Evolutionary conservation across 371 early-diverging fungal species (phyloP), one percentile per base, ranked within the genome.

Genomic region (Circinella minor): DNA sequence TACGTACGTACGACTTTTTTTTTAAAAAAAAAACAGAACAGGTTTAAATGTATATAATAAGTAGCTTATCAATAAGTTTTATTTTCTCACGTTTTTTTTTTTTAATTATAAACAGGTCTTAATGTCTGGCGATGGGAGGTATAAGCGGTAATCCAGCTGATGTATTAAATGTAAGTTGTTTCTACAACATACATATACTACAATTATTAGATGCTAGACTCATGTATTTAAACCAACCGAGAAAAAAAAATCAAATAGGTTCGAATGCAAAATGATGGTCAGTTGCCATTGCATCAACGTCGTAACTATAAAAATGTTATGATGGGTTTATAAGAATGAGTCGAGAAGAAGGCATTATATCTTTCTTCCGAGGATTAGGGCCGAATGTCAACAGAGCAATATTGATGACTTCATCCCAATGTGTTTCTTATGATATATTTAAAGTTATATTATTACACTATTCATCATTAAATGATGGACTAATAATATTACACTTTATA

Each of bases 71-170:
- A 11, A 43, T 1, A 11, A 6, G 11, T 43, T 0, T 11, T 0
- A 43, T 2, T 3, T 43, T 9, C 3, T 43, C 11, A 43, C 11
- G 11, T 43, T 43, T 43, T 14, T 17, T 49, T 43, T 14, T 17
- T 64, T 27, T 1, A 47, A 43, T 5, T 20, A 27, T 14, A 15
- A 11, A 36, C 13, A 66, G 36, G 43, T 11, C 39, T 72, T 60
- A 67, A 80, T 20, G 27, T 27, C 90, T 14, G 92, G 92, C 84
- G 1, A 78, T 86, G 11, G 92, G 90, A 54, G 93, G 92, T 11
- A 70, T 84, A 5, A 84, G 85, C 61, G 91, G 90, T 14, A 89
- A 90, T 59, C 91, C 92, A 0, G 91, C 89, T n/a, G 93, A 92
- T 71, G 82, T 91, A 6, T 83, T 88, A 11, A 90, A 92, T 63